These are phyloP conservation scores for Chondrus crispus DNA, from an alignment of 23 red algal species.

Conservation along the genomic window DNA sequence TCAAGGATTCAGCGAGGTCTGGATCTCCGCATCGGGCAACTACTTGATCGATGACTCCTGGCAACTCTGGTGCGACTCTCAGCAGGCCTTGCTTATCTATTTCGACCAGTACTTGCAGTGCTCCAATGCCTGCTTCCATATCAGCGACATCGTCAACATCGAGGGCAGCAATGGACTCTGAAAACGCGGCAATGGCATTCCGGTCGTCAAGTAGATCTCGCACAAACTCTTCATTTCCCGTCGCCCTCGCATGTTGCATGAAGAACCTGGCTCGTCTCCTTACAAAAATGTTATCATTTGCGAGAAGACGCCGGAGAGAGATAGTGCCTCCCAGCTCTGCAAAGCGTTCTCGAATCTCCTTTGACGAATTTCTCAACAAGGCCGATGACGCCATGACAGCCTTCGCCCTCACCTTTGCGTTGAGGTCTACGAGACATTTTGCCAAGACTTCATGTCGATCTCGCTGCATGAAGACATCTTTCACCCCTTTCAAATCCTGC, in stretches of 20 bases:
- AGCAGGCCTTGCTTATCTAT: slow-evolving; percentile 30
- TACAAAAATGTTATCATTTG: background rate
- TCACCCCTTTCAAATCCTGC: slow-evolving; percentile 52
- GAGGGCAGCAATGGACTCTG: slow-evolving; percentile 5
- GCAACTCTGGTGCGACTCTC: slow-evolving; percentile 36
- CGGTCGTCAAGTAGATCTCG: slow-evolving; percentile 3
- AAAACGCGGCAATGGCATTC: background rate
- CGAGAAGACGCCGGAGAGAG: background rate
- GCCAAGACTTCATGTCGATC: slow-evolving; percentile 37
- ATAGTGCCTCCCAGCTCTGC: slow-evolving; percentile 11
- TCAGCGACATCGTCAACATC: slow-evolving; percentile 54
- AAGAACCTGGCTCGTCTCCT: slow-evolving; percentile 60
- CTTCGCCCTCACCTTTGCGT: slow-evolving; percentile 39
- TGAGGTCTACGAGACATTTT: slow-evolving; percentile 18
- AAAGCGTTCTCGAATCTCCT: background rate
- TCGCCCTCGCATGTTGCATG: slow-evolving; percentile 44
- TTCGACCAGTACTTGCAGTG: slow-evolving; percentile 38
- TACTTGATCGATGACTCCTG: slow-evolving; percentile 38
- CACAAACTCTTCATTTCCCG: slow-evolving; percentile 37
- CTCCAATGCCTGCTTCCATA: slow-evolving; percentile 47
- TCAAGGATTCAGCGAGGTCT: slow-evolving; percentile 5
- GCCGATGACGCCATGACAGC: slow-evolving; percentile 62
- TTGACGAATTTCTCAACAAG: slow-evolving; percentile 34
- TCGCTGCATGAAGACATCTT: slow-evolving; percentile 32
- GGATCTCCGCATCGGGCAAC: slow-evolving; percentile 3